Evolutionary conservation across 139 green algal species (phyloP).

Genomic region (Zygnema cylindricum): DNA sequence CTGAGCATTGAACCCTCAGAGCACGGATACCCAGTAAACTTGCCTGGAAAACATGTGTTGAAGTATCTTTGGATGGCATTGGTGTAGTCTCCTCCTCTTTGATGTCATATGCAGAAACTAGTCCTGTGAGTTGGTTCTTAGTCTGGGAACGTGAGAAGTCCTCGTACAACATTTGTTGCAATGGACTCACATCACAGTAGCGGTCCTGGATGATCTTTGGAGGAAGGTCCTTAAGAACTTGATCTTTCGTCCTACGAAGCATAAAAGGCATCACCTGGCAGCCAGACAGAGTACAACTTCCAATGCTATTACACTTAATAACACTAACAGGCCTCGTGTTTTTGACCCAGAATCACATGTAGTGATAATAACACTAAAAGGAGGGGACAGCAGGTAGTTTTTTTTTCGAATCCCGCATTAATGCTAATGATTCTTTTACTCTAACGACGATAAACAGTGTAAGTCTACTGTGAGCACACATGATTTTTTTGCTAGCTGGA

Average conservation of each 20-base stretch:
- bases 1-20: not conserved
- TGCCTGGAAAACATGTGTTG: conserved; percentile 67
- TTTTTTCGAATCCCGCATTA: no score
- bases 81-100: not conserved
- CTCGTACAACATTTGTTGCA: conserved; percentile 88
- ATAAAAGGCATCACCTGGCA: conserved; percentile 94
- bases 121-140: conserved; percentile 22
- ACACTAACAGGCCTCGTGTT: no score
- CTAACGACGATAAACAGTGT: no score
- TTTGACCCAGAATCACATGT: no score
- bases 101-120: conserved; percentile 17
- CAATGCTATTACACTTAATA: no score
- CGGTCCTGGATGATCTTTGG: conserved; percentile 95
- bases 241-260: conserved; percentile 93
- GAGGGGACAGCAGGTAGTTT: no score
- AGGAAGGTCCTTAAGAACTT: conserved; percentile 91
- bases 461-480: no score
- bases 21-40: no score
- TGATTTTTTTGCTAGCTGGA: no score
- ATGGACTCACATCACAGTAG: conserved; percentile 77
- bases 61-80: conserved; percentile 52
- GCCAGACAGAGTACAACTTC: no score
- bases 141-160: conserved; percentile 27
- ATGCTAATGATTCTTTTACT: no score
- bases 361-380: no score